Evolutionary conservation across 78 protist species (phyloP), one percentile per base, ranked within the genome.

Genomic region (Dictyostelium intermedium): DNA sequence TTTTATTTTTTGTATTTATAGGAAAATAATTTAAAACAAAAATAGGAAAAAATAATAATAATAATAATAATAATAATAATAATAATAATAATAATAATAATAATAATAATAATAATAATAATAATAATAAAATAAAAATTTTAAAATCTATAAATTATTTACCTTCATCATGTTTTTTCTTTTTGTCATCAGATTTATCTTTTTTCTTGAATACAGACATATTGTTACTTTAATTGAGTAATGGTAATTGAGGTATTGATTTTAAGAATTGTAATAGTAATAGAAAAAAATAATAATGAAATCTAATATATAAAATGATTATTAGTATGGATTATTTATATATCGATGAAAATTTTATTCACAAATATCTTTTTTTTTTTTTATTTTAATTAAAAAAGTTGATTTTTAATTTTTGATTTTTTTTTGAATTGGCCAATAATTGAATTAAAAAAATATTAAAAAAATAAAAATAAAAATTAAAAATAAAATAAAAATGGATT

Each of bases 191-290:
- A 69, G 84, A 73, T 53, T 85, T 85, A 53, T 85, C 92, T 60
- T 85, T 85, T 53, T 77, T 85, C 66, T 85, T 85, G 72, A 85
- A 85, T 13, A 85, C 92, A 39, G 92, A 85, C 92, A 85, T 85
- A n/a, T 70, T 70, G 20, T 14, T 32, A 32, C 61, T 50, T 50
- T 50, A 50, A 50, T 50, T 50, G 61, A 50, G 61, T 50, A 50
- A 50, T 50, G 23, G 61, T 50, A 50, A 50, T 45, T 9, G 53
- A 45, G 13, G 53, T 45, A 45, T 16, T 50, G 61, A 50, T 50
- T 50, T 50, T 16, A 50, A 50, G 16, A 50, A 16, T 50, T 50
- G 61, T 50, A 50, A 50, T 50, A 16, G 61, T 50, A 50, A 50
- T 50, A 50, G n/a, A 50, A 50, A 50, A 39, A 50, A 50, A 50